Conservation (phyloP, 495 filamentous ascomycete genomes). For the Aspergillus kassunensis region DNA sequence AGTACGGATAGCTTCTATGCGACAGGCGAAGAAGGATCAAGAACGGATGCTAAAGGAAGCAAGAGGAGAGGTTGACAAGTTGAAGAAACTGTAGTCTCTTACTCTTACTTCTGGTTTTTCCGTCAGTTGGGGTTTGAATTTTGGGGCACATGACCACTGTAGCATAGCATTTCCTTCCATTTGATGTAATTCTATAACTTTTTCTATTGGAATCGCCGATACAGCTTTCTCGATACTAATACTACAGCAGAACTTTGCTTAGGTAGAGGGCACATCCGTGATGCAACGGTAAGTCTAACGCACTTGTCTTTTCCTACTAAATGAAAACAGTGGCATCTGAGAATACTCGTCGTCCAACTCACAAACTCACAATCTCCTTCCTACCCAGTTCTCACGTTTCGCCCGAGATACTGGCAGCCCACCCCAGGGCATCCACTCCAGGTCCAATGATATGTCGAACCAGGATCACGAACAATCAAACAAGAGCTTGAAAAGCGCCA, state of each 20-base stretch:
- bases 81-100: slow-evolving; percentile 27
- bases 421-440: too few species aligned
- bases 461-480: too few species aligned
- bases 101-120: neutral
- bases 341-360: too few species aligned
- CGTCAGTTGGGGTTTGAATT: slow-evolving; percentile 4
- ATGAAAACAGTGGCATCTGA: too few species aligned
- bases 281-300: too few species aligned
- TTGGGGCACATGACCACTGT: slow-evolving; percentile 26
- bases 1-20: slow-evolving; percentile 50
- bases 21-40: slow-evolving; percentile 57
- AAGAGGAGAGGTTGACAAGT: slow-evolving; percentile 42
- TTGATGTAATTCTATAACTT: slow-evolving; percentile 27
- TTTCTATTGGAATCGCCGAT: slow-evolving; percentile 11
- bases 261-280: neutral
- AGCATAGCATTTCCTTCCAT: slow-evolving; percentile 37
- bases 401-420: too few species aligned
- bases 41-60: slow-evolving; percentile 61
- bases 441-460: too few species aligned
- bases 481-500: too few species aligned
- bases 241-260: neutral
- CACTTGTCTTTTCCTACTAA: too few species aligned
- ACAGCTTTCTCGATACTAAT: neutral
- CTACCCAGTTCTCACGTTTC: too few species aligned
- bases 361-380: too few species aligned